Conservation (phyloP, 1,139 yeast species). For the Kodamaea plutei region DNA sequence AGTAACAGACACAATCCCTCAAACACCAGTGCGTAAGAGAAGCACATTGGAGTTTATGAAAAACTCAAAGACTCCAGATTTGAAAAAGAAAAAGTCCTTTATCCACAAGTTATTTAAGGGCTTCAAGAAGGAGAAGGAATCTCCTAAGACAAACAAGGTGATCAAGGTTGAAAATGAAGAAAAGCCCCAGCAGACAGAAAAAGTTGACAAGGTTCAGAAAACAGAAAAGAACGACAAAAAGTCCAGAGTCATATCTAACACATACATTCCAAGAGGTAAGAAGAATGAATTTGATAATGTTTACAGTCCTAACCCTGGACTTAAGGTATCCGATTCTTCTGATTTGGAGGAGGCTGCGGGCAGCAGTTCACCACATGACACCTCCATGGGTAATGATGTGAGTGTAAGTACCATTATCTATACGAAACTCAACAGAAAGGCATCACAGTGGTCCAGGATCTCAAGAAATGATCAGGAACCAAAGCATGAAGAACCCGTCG, state of each 20-base stretch:
- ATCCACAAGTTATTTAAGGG: slow-evolving; percentile 18
- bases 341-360: slow-evolving; percentile 1
- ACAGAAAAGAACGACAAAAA: not conserved
- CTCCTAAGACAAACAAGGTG: not conserved
- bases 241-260: slow-evolving; percentile 11
- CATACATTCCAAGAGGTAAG: slow-evolving; percentile 21
- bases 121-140: slow-evolving; percentile 9
- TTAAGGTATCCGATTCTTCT: slow-evolving; percentile 7
- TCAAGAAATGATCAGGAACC: not conserved
- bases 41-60: not conserved
- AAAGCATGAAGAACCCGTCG: not conserved
- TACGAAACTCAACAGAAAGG: not conserved
- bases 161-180: not conserved
- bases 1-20: not conserved
- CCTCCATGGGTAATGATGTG: not conserved
- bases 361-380: not conserved
- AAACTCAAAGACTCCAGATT: not conserved
- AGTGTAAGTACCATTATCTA: not conserved
- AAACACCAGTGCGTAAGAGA: slow-evolving; percentile 1
- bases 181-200: slow-evolving; percentile 1
- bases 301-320: slow-evolving; percentile 17
- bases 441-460: too few species aligned
- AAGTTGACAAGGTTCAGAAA: not conserved
- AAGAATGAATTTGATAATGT: slow-evolving; percentile 13
- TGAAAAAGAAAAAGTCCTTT: slow-evolving; percentile 16